A percentile compares a stretch with the other conserved stretches of the same genome.
Conservation (phyloP, 2,329 filamentous ascomycete genomes). For the Lachnellula arida region DNA sequence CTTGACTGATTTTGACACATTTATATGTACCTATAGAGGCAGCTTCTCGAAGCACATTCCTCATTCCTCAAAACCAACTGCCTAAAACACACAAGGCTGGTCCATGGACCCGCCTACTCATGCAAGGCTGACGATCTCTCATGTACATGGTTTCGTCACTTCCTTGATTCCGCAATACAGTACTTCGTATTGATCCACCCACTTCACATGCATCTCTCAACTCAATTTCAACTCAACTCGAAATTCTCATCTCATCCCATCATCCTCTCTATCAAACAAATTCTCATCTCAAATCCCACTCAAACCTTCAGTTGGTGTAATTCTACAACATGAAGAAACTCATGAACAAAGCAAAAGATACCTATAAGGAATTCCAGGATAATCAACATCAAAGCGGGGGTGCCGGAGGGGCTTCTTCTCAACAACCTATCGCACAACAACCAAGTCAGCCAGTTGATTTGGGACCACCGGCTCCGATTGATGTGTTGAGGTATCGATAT, state of each 20-base stretch:
- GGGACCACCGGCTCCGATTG: constrained; percentile 30
- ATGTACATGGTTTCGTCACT: too few species aligned
- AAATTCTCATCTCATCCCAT: background rate
- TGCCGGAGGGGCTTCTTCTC: background rate
- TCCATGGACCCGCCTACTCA: too few species aligned
- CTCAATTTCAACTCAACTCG: background rate
- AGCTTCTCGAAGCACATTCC: too few species aligned
- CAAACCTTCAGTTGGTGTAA: too few species aligned
- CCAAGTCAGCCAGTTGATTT: constrained; percentile 31
- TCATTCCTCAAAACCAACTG: too few species aligned
- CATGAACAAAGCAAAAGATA: constrained; percentile 34
- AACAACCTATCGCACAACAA: constrained; percentile 7
- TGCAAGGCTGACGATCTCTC: too few species aligned
- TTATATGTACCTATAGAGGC: too few species aligned
- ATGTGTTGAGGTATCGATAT: constrained; percentile 50
- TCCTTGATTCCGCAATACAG: too few species aligned
- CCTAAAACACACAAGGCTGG: too few species aligned
- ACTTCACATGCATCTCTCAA: background rate
- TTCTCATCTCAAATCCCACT: too few species aligned
- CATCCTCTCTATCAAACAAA: background rate
- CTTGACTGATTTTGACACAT: too few species aligned
- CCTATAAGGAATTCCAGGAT: constrained; percentile 24
- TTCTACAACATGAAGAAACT: constrained; percentile 34
- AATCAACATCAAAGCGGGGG: background rate
- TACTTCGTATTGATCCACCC: too few species aligned